Base-by-base conservation (phyloP, 305 asterid genomes). In the Lippia alba region DNA sequence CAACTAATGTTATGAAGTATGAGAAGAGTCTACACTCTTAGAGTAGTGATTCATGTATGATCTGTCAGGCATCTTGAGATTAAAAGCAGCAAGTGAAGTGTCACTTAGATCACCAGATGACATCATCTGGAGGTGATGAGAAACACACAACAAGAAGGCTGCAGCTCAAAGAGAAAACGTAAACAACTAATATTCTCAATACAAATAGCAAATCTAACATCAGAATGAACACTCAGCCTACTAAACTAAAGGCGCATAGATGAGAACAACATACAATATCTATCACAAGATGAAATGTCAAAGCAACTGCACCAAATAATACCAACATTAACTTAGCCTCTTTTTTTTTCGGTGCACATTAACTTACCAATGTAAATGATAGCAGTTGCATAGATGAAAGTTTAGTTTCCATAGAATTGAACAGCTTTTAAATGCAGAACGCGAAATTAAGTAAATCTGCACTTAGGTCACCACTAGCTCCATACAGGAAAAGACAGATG, bases 401-500 rank as follows among this genome's bases (percentile, higher is more conserved):
- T 61, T 66, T 44, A 50, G 67, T 62, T 71, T 41, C 48, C 55
- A 64, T 30, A 67, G 51, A 79, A 45, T 8, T 70, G 12, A 8
- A 70, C 41, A 20, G 58, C 32, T 17, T 56, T 51, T 17, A 33
- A 11, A 39, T 5, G 17, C 36, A 18, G 17, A 67, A 56, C 39
- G 40, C 60, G 54, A 49, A 45, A 61, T 17, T 41, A 30, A 74
- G 2, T 57, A 66, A 67, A 69, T 45, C 48, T 65, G 58, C 67
- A 46, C 18, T 69, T 61, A n/a, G n/a, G n/a, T n/a, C n/a, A 24
- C 30, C 30, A 24, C 30, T 3, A 24, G 40, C 53, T 61, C 48
- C 24, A 14, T 34, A 58, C 74, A 33, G 62, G 50, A 66, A 65
- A 18, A 61, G 67, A 61, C 70, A 50, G 61, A 75, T 59, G 49